Evolutionary conservation across 208 protist genomes (phyloP).

Genomic region (Acanthamoeba triangularis): DNA sequence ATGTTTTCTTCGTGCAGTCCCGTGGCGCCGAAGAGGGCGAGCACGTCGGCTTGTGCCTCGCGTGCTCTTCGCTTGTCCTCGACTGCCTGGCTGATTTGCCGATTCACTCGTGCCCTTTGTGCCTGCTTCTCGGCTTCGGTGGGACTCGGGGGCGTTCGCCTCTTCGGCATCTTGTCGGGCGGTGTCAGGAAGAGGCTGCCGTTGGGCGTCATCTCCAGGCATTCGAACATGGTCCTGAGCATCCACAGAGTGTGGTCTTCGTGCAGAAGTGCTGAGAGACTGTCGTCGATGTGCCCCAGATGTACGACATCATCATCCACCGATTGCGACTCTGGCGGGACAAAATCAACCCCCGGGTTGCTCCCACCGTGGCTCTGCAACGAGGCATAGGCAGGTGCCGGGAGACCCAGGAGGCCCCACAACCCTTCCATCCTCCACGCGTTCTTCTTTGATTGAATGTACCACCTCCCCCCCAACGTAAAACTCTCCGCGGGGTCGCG

Average conservation of each 20-base stretch:
- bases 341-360: not conserved
- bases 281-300: not conserved
- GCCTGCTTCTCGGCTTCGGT: not conserved
- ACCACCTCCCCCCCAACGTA: not conserved
- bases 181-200: not conserved
- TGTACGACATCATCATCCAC: not conserved
- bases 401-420: not conserved
- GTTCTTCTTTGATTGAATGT: not conserved
- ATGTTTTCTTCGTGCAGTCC: constrained; percentile 22
- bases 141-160: not conserved
- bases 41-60: not conserved
- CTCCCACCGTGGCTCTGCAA: not conserved
- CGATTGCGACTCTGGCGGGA: not conserved
- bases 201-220: constrained; percentile 23
- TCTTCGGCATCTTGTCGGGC: not conserved
- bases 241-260: not conserved
- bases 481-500: not conserved
- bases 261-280: not conserved
- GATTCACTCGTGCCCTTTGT: not conserved
- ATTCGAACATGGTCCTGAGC: constrained; percentile 7
- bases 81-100: not conserved
- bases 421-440: not conserved
- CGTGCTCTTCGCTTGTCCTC: not conserved
- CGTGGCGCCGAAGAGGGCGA: not conserved
- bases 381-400: not conserved